Conservation (phyloP, 2,329 filamentous ascomycete genomes). For the Paraphaeosphaeria sporulosa region DNA sequence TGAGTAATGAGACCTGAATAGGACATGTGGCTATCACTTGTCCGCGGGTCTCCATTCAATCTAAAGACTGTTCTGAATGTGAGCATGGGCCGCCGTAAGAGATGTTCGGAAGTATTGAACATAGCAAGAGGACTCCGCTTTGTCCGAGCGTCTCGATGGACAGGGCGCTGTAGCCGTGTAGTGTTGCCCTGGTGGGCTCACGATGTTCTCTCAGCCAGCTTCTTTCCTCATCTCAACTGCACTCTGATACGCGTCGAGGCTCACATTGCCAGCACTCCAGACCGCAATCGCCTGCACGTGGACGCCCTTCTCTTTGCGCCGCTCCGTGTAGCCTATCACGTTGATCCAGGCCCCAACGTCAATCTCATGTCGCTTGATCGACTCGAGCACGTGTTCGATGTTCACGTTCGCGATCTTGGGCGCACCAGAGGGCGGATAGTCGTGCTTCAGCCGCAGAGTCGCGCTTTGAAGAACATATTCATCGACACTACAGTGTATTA, state of each 20-base stretch:
- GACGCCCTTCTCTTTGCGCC: slow-evolving; percentile 37
- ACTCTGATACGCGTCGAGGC: slow-evolving; percentile 74
- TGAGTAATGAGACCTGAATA: neutral
- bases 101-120: neutral
- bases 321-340: slow-evolving; percentile 77
- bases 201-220: neutral
- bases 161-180: neutral
- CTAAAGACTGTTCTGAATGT: neutral
- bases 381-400: slow-evolving; percentile 73
- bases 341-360: slow-evolving; percentile 87
- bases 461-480: slow-evolving; percentile 66
- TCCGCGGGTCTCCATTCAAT: neutral
- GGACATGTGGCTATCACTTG: neutral
- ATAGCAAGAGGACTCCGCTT: neutral
- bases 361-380: slow-evolving; percentile 68
- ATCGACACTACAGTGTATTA: slow-evolving; percentile 59
- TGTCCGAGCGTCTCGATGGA: neutral
- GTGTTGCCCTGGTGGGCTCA: neutral
- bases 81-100: neutral
- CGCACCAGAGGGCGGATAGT: slow-evolving; percentile 58
- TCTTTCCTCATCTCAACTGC: slow-evolving; percentile 45
- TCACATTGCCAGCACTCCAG: slow-evolving; percentile 78
- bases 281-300: slow-evolving; percentile 77
- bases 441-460: slow-evolving; percentile 72
- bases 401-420: slow-evolving; percentile 68